Percentiles rank a stretch among this genome's conserved stretches.
phyloP scores from a whole-genome alignment of 352 stramenopile genomes.

The Thalassiosira hispida region DNA sequence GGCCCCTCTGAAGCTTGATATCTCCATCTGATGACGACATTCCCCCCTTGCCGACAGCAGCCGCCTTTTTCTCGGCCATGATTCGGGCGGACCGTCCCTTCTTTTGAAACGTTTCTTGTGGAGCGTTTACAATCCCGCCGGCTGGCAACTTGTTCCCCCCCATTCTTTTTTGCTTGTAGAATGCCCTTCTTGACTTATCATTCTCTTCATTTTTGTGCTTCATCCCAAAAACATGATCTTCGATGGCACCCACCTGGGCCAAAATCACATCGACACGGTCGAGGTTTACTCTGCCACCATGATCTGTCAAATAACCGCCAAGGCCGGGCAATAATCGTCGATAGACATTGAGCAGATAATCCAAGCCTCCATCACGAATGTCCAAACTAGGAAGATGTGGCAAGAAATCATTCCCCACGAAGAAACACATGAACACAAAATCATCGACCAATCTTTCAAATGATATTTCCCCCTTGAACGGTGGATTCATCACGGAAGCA shows the following conservation, averaged over 20 bases:
- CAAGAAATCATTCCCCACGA: constrained; percentile 98
- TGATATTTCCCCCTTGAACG: constrained; percentile 84
- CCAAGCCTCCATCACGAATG: constrained; percentile 97
- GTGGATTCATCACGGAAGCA: constrained; percentile 69
- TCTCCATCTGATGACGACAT: constrained; percentile 35
- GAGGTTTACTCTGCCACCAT: constrained; percentile 93
- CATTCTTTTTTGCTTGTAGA: constrained; percentile 57
- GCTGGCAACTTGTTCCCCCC: constrained; percentile 49
- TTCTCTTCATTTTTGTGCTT: constrained; percentile 80
- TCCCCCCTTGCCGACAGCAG: not conserved
- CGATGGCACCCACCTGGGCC: constrained; percentile 93
- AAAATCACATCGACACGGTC: constrained; percentile 95
- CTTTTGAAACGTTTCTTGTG: constrained; percentile 43
- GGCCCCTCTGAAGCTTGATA: constrained; percentile 51
- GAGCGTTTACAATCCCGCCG: constrained; percentile 42
- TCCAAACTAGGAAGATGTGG: constrained; percentile 97
- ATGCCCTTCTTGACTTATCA: constrained; percentile 62
- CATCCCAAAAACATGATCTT: constrained; percentile 93
- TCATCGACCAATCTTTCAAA: constrained; percentile 99
- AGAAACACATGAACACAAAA: constrained; percentile 99
- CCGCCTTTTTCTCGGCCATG: constrained; percentile 54
- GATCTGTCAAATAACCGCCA: constrained; percentile 94
- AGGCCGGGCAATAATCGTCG: constrained; percentile 87
- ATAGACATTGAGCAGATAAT: constrained; percentile 98
- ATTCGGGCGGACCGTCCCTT: constrained; percentile 67